These are phyloP conservation scores for Amanita rubescens DNA, from an alignment of 768 basidiomycete species.

Conservation along the genomic window DNA sequence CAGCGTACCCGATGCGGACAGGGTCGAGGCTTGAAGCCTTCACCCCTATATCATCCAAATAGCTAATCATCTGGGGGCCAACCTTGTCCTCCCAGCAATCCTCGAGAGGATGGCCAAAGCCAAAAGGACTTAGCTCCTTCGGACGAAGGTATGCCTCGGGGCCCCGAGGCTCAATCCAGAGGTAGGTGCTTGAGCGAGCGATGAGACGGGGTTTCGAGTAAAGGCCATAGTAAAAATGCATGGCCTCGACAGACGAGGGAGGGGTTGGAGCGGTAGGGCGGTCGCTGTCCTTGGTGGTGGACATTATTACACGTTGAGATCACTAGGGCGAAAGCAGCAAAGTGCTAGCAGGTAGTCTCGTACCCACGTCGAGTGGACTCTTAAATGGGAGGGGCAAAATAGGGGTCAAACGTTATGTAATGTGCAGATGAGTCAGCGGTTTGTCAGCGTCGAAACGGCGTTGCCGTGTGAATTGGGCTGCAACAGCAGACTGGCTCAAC, in stretches of 20 bases:
- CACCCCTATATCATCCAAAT: slow-evolving; percentile 10
- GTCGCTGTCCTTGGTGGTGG: background rate
- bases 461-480: no score
- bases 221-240: slow-evolving; percentile 19
- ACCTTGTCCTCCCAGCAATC: slow-evolving; percentile 17
- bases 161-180: slow-evolving; percentile 19
- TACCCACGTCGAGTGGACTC: no score
- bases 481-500: no score
- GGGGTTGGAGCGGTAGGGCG: background rate
- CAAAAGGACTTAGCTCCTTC: slow-evolving; percentile 18
- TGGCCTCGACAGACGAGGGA: slow-evolving; percentile 15
- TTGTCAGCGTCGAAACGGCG: no score
- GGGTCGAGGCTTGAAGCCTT: slow-evolving; percentile 21
- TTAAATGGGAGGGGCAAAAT: no score
- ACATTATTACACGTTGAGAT: background rate
- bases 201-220: slow-evolving; percentile 21
- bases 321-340: no score
- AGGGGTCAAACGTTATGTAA: no score
- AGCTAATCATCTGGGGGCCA: slow-evolving; percentile 8
- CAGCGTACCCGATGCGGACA: slow-evolving; percentile 20
- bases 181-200: slow-evolving; percentile 17
- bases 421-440: no score
- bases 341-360: no score
- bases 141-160: slow-evolving; percentile 17
- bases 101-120: slow-evolving; percentile 13